phyloP scores from a whole-genome alignment of 1,284 basidiomycete genomes.

The Lignosus rhinocerotis region DNA sequence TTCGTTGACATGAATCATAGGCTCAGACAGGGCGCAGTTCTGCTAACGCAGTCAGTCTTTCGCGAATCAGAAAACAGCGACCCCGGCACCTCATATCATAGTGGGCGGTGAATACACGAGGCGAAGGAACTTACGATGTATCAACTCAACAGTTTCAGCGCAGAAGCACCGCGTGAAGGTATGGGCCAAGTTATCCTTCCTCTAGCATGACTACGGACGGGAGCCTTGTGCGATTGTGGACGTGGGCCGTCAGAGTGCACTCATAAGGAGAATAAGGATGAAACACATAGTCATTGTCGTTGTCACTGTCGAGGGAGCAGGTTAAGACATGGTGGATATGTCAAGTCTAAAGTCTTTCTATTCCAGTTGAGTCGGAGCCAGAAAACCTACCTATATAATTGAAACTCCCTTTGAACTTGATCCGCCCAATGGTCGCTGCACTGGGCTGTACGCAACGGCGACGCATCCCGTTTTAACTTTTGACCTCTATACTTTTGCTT shows the following conservation, averaged over 20 bases:
- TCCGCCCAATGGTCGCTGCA: neutral
- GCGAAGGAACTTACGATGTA: neutral
- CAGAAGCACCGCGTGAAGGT: neutral
- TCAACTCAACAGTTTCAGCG: neutral
- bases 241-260: neutral
- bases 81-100: too few species aligned
- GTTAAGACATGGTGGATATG: neutral
- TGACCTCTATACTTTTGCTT: slow-evolving; percentile 4
- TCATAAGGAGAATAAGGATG: too few species aligned
- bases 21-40: too few species aligned
- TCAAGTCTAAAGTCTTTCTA: neutral
- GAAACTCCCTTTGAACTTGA: neutral
- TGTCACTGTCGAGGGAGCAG: neutral
- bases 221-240: too few species aligned
- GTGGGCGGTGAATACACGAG: neutral
- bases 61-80: neutral
- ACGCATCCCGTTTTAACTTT: neutral
- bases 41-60: neutral
- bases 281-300: neutral
- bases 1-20: neutral
- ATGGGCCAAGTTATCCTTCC: neutral
- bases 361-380: neutral
- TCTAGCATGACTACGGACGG: neutral
- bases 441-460: slow-evolving; percentile 6
- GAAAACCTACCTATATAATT: neutral